These are phyloP conservation scores for Podospora pseudocomata DNA, from an alignment of 495 filamentous ascomycete genomes.

Conservation along the genomic window DNA sequence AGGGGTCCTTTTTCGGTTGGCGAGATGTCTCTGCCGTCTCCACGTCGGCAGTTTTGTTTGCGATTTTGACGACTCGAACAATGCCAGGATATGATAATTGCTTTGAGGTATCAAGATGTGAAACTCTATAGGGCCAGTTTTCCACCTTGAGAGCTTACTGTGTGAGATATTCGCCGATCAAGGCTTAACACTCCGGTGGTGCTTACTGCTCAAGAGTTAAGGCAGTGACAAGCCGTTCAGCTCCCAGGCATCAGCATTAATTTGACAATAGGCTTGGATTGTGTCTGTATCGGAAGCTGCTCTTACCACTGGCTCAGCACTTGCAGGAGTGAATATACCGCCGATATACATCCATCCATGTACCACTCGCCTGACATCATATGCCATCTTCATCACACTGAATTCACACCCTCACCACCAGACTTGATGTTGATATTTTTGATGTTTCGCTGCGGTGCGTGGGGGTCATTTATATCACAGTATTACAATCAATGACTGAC, in stretches of 20 bases:
- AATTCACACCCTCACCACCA: neutral
- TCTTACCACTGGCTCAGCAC: neutral
- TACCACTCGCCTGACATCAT: neutral
- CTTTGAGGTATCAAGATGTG: neutral
- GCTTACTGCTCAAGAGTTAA: no score
- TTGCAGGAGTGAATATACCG: neutral
- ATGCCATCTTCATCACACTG: neutral
- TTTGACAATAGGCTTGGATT: neutral
- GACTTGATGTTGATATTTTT: neutral
- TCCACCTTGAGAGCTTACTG: neutral
- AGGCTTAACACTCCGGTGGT: neutral
- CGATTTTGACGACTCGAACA: neutral
- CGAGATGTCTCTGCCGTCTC: neutral
- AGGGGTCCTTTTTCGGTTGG: neutral
- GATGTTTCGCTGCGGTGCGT: neutral
- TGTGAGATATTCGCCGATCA: neutral
- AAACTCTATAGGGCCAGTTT: neutral
- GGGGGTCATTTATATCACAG: neutral
- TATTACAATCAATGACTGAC: neutral
- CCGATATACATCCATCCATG: neutral
- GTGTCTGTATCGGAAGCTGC: neutral
- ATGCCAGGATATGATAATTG: neutral
- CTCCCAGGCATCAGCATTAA: neutral
- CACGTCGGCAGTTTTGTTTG: neutral
- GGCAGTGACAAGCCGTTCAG: neutral